Conservation (phyloP, 108 stramenopile genomes). For the Skeletonema costatum region DNA sequence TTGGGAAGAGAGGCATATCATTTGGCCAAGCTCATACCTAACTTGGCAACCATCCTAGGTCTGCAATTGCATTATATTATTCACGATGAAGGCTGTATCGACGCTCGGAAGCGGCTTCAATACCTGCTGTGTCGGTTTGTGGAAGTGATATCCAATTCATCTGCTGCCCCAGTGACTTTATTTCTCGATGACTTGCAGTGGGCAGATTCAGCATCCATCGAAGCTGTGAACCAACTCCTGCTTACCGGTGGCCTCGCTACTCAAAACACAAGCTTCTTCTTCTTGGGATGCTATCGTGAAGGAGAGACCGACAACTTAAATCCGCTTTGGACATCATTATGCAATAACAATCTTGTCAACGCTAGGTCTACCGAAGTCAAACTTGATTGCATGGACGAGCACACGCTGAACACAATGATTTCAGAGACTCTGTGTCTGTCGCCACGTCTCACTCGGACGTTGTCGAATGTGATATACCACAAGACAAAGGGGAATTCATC, state of each 20-base stretch:
- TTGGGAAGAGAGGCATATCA: constrained; percentile 5
- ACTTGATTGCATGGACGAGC: constrained; percentile 2
- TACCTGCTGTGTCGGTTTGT: constrained; percentile 32
- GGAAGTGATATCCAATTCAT: constrained; percentile 19
- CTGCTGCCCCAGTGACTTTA: constrained; percentile 20
- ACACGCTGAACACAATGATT: constrained; percentile 5
- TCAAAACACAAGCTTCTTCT: constrained; percentile 11
- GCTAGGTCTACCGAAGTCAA: background rate
- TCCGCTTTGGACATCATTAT: constrained; percentile 1
- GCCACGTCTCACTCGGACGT: constrained; percentile 6
- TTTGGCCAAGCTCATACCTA: constrained; percentile 27
- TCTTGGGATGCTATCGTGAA: constrained; percentile 24
- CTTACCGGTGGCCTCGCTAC: background rate
- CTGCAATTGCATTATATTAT: background rate
- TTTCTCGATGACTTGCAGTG: constrained; percentile 26
- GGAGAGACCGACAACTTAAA: constrained; percentile 2
- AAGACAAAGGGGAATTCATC: constrained; percentile 23
- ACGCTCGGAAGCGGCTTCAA: constrained; percentile 30
- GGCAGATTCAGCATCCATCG: constrained; percentile 14
- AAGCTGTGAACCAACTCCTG: constrained; percentile 7
- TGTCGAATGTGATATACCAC: constrained; percentile 5
- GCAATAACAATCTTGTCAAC: background rate
- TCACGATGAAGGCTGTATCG: constrained; percentile 3
- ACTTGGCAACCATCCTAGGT: background rate
- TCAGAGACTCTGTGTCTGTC: constrained; percentile 6